These are phyloP conservation scores for Salix dunnii DNA, from an alignment of 345 rosid genomes.

Conservation along the genomic window DNA sequence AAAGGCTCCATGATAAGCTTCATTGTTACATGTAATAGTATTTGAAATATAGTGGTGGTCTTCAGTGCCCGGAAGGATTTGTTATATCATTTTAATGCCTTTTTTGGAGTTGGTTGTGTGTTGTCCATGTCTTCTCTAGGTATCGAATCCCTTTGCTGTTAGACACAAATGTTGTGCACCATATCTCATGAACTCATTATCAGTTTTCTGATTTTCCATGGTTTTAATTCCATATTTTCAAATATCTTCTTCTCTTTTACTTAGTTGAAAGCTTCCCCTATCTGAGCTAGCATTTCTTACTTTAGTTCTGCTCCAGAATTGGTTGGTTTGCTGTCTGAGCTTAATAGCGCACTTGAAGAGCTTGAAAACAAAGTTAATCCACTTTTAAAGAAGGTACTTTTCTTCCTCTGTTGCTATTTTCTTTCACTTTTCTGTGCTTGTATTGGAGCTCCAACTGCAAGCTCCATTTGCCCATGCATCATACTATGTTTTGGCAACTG, in stretches of 20 bases:
- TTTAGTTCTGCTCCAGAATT: slow-evolving; percentile 93
- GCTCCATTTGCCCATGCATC: neutral
- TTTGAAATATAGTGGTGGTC: neutral
- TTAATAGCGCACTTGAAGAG: slow-evolving; percentile 61
- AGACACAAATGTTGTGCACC: no score
- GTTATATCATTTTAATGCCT: neutral
- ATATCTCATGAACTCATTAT: no score
- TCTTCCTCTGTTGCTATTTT: neutral
- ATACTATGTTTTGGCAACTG: neutral
- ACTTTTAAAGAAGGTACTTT: slow-evolving; percentile 53
- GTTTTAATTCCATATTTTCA: no score
- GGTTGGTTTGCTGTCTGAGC: slow-evolving; percentile 78
- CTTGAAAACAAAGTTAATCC: slow-evolving; percentile 75
- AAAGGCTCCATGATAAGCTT: no score
- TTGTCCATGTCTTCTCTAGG: neutral
- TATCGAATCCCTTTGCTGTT: no score
- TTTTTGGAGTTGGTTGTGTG: neutral
- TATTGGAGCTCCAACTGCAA: neutral
- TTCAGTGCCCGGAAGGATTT: neutral
- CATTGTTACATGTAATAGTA: no score
- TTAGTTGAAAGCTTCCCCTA: no score
- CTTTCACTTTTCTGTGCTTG: neutral
- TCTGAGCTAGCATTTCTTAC: neutral
- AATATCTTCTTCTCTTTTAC: no score
- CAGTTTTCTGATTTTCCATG: no score